Base-by-base conservation (phyloP, 441 rosid species). In the Eruca vesicaria region DNA sequence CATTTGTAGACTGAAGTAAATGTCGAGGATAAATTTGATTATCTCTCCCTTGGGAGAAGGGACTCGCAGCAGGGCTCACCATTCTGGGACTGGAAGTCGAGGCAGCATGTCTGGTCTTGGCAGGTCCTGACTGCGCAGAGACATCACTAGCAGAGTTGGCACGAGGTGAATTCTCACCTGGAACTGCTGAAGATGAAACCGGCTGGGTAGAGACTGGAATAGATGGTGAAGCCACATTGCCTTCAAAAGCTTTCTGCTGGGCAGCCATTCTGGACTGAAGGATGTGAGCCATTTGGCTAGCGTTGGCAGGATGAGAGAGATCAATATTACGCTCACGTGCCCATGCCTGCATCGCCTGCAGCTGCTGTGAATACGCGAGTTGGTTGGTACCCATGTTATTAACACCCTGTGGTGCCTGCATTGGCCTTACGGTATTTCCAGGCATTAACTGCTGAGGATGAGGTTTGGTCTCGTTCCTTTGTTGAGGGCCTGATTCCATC, bases 311-410 rank as follows among this genome's bases (percentile, higher is more conserved):
- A 57, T 80, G 92, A n/a, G 98, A 84, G 71, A 92, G 82, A 85
- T 97, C 99, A 78, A 97, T 83, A 80, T 94, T 92, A 43, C 81
- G 88, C 82, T 94, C 98, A 64, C 84, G 88, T 71, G 93, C 99
- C 99, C 97, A 94, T 50, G 97, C 89, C 79, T 90, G 98, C 84
- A 94, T 71, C 35, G 86, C 89, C 70, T 94, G 97, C 86, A 89
- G 72, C 84, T 91, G 99, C 59, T 95, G 89, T 80, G 92, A 89
- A 83, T 88, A 77, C 43, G 88, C 89, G 5, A 85, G 84, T 82
- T 87, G 98, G 84, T 87, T 90, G 83, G 75, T 87, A 45, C 87
- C 87, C 82, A 87, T 71, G 80, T 85, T 90, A 76, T 86, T 93
- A 31, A 79, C 66, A 68, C 63, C 79, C 79, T 92, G 98, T 72